Evolutionary conservation across 768 basidiomycete genomes (phyloP).

Genomic region (Tephrocybe sp.): DNA sequence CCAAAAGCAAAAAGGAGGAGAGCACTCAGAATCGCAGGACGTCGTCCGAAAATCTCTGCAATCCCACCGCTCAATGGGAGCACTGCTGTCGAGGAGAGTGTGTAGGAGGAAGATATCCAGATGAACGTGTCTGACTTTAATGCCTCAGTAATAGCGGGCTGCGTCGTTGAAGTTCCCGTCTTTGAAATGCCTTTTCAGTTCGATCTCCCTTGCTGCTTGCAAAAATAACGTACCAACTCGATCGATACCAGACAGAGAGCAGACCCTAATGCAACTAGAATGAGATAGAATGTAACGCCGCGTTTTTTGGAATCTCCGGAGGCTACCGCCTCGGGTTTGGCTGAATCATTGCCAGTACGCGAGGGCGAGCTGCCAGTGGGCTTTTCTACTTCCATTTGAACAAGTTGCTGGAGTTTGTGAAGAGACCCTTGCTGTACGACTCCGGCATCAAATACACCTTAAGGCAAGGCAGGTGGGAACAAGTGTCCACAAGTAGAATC

Average conservation of each 20-base stretch:
- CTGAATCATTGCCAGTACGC: not conserved
- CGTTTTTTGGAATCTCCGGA: constrained; percentile 1
- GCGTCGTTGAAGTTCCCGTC: constrained; percentile 10
- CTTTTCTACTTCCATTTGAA: no score
- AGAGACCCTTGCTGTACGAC: no score
- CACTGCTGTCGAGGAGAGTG: constrained; percentile 36
- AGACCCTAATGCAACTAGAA: constrained; percentile 6
- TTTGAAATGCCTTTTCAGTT: not conserved
- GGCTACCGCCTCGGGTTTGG: not conserved
- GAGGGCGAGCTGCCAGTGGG: no score
- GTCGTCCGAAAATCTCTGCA: constrained; percentile 32
- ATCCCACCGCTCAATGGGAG: constrained; percentile 32
- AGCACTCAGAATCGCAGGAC: constrained; percentile 27
- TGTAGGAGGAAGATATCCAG: constrained; percentile 23
- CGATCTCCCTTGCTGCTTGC: not conserved
- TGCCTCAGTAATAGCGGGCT: constrained; percentile 9
- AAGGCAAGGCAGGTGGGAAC: no score
- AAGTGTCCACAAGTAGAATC: no score
- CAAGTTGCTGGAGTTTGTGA: no score
- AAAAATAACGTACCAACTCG: constrained; percentile 3
- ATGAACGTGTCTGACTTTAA: constrained; percentile 4
- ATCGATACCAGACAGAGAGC: constrained; percentile 5
- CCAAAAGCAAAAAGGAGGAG: constrained; percentile 35
- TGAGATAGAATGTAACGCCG: constrained; percentile 4
- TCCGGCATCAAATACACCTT: no score